A percentile compares a stretch with the other conserved stretches of the same genome.
Evolutionary conservation across 352 stramenopile genomes (phyloP).

Genomic region (Peronosclerospora sorghi): DNA sequence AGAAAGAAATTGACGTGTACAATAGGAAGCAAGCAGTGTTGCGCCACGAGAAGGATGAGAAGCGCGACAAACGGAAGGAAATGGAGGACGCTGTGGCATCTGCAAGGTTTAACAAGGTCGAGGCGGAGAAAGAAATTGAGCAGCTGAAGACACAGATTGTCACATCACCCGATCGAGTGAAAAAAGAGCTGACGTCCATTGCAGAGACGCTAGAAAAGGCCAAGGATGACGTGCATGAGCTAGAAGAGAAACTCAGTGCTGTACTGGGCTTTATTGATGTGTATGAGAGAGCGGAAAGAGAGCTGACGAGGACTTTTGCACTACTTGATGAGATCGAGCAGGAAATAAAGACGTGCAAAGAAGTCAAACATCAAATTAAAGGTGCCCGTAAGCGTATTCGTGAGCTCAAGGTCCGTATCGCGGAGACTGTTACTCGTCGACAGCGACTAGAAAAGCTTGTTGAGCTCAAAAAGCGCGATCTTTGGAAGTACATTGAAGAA

Average conservation of each 20-base stretch:
- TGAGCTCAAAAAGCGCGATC: slow-evolving; percentile 57
- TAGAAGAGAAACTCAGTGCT: slow-evolving; percentile 50
- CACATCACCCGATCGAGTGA: slow-evolving; percentile 82
- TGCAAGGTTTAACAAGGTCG: slow-evolving; percentile 68
- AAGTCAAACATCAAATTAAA: slow-evolving; percentile 67
- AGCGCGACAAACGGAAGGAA: slow-evolving; percentile 71
- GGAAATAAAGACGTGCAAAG: slow-evolving; percentile 55
- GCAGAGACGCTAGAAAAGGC: slow-evolving; percentile 52
- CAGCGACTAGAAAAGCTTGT: slow-evolving; percentile 62
- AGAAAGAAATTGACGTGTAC: slow-evolving; percentile 82
- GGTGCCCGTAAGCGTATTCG: slow-evolving; percentile 35
- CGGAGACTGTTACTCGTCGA: slow-evolving; percentile 49
- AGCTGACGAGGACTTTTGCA: slow-evolving; percentile 47
- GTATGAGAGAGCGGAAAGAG: slow-evolving; percentile 57
- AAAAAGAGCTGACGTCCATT: slow-evolving; percentile 51
- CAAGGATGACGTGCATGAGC: slow-evolving; percentile 50
- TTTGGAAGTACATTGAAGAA: slow-evolving; percentile 59
- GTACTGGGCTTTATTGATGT: slow-evolving; percentile 52
- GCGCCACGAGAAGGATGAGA: slow-evolving; percentile 63
- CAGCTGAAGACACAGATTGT: slow-evolving; percentile 80
- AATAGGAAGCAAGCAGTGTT: slow-evolving; percentile 86
- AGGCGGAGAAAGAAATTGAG: slow-evolving; percentile 75
- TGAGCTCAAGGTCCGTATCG: slow-evolving; percentile 31
- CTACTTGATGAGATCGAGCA: slow-evolving; percentile 53
- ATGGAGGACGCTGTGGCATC: slow-evolving; percentile 72